These are phyloP conservation scores for Arthrinium phaeospermum DNA, from an alignment of 2,329 filamentous ascomycete genomes.

Conservation along the genomic window DNA sequence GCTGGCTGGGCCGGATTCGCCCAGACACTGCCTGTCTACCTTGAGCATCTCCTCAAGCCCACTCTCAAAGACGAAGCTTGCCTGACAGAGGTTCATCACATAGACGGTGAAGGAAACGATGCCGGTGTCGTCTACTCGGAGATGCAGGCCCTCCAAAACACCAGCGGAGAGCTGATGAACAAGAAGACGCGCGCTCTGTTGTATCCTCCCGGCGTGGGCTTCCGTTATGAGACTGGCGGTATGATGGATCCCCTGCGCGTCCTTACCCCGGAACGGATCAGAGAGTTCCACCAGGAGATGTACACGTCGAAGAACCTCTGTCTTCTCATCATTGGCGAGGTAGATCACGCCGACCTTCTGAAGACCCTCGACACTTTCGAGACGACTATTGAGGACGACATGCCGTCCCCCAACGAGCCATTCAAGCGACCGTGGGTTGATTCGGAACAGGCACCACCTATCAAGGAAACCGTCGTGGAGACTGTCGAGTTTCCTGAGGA, in stretches of 20 bases:
- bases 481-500: slow-evolving; percentile 94
- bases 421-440: slow-evolving; percentile 93
- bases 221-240: slow-evolving; percentile 96
- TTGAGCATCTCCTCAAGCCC: slow-evolving; percentile 91
- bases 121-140: slow-evolving; percentile 98
- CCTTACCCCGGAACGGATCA: slow-evolving; percentile 85
- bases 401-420: slow-evolving; percentile 74
- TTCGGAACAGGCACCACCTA: slow-evolving; percentile 75
- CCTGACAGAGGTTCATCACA: slow-evolving; percentile 94
- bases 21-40: slow-evolving; percentile 90
- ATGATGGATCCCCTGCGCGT: slow-evolving; percentile 92
- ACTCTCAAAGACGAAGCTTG: slow-evolving; percentile 92
- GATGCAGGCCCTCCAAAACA: slow-evolving; percentile 96
- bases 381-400: slow-evolving; percentile 79
- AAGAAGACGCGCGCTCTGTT: slow-evolving; percentile 78
- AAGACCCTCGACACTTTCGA: slow-evolving; percentile 88
- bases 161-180: slow-evolving; percentile 84
- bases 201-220: slow-evolving; percentile 89
- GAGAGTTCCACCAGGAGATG: slow-evolving; percentile 95
- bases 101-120: slow-evolving; percentile 92
- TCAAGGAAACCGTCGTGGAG: slow-evolving; percentile 75
- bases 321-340: slow-evolving; percentile 88
- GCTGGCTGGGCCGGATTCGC: slow-evolving; percentile 98
- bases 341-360: slow-evolving; percentile 81
- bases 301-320: slow-evolving; percentile 97